Evolutionary conservation across 257 asterid species (phyloP), one percentile per base, ranked within the genome.

Genomic region (Nicotiana knightiana): DNA sequence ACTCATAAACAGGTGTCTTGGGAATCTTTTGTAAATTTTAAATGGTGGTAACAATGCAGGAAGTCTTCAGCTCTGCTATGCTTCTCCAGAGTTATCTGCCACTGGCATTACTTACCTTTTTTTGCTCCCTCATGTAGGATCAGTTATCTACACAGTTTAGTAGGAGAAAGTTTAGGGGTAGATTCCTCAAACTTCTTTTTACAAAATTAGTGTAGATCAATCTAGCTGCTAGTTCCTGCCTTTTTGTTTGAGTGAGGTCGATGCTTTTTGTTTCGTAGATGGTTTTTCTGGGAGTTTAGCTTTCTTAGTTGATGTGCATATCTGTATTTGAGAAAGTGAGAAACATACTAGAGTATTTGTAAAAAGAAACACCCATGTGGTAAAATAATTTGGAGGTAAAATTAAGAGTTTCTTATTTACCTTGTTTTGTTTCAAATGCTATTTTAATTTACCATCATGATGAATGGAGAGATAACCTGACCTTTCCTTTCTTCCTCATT

Each of bases 1-100:
- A 84, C 83, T 87, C 92, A 5, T 92, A 82, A 85, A 46, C 35
- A 66, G 79, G 75, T 82, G 15, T 35, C 32, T 64, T 66, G 21
- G 62, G 62, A 78, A 63, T 51, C 80, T 17, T 82, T 21, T 21
- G 24, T 64, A 43, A 67, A 59, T 58, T 11, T 71, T 67, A 63
- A 80, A 33, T 77, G 84, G 59, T 61, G 73, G 66, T 67, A 53
- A 64, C 28, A 15, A 33, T 10, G 6, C 54, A 48, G 39, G 55
- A 30, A 33, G 53, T 51, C 33, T 51, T 51, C 79, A 73, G 79
- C 63, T 8, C 37, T 32, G 32, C 16, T 32, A 57, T 43, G 61
- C 78, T 70, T 81, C 70, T 33, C 82, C 13, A 32, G 21, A 66
- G 32, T 62, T 39, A 17, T 79, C 21, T 48, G 48, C 59, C 46